Evolutionary conservation across 179 eudicot species (phyloP).

Genomic region (Spergularia azorica): DNA sequence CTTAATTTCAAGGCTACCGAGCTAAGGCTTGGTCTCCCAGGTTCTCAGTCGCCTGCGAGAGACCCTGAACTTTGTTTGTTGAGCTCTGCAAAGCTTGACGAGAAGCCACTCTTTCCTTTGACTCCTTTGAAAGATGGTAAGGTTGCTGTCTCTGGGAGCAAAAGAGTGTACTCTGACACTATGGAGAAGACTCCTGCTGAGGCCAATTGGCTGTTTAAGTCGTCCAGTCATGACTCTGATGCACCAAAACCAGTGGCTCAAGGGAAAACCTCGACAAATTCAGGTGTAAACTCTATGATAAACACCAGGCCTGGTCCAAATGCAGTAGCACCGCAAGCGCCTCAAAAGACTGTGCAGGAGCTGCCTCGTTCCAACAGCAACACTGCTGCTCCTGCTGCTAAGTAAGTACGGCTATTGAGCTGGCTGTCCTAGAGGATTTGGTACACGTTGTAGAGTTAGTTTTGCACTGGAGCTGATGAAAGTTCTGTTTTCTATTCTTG

Average conservation of each 20-base stretch:
- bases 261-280: constrained; percentile 39
- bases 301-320: constrained; percentile 29
- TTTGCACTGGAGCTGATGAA: constrained; percentile 11
- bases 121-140: constrained; percentile 67
- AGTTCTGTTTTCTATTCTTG: constrained; percentile 21
- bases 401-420: constrained; percentile 49
- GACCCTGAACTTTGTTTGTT: constrained; percentile 43
- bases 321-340: constrained; percentile 21
- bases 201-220: constrained; percentile 54
- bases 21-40: constrained; percentile 89
- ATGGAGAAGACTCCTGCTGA: constrained; percentile 39
- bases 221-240: constrained; percentile 41
- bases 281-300: constrained; percentile 34
- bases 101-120: constrained; percentile 77
- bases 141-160: constrained; percentile 63
- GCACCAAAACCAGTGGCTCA: constrained; percentile 33
- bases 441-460: background rate
- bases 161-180: constrained; percentile 79
- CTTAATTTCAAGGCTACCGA: constrained; percentile 85
- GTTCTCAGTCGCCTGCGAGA: constrained; percentile 81
- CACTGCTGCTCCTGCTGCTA: constrained; percentile 71
- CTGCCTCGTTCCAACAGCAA: constrained; percentile 42
- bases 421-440: background rate
- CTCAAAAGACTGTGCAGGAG: constrained; percentile 42
- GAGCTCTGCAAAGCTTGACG: constrained; percentile 58